Conservation (phyloP, 2,329 filamentous ascomycete species). For the Penicillium fuscoglaucum region DNA sequence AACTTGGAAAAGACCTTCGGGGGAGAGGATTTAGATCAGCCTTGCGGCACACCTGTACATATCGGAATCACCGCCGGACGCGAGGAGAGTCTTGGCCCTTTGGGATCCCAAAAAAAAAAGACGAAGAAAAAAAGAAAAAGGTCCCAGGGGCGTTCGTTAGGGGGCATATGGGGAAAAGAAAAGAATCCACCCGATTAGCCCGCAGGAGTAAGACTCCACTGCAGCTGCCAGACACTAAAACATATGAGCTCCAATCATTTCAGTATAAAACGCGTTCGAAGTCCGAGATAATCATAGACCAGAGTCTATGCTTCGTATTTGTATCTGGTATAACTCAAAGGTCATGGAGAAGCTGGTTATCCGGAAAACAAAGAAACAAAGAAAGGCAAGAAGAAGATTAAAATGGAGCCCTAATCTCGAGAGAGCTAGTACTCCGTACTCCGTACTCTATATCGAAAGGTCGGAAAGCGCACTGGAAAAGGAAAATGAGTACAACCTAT, state of each 20-base stretch:
- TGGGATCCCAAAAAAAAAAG: conserved; percentile 6
- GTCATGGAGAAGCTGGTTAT: background rate
- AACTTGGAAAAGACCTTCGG: background rate
- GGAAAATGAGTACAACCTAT: conserved; percentile 8
- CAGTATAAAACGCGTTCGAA: background rate
- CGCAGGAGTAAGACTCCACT: conserved; percentile 30
- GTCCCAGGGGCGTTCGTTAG: conserved; percentile 37
- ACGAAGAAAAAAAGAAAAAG: background rate
- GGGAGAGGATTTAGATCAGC: conserved; percentile 19
- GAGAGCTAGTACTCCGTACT: background rate
- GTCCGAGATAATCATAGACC: background rate
- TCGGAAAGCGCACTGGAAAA: background rate
- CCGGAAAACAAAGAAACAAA: conserved; percentile 1
- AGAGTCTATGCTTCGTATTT: background rate
- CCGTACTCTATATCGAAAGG: background rate
- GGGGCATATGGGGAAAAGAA: conserved; percentile 32
- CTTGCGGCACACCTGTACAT: conserved; percentile 17
- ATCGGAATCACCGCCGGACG: conserved; percentile 22
- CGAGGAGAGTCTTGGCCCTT: conserved; percentile 15
- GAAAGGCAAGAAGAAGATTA: conserved; percentile 4
- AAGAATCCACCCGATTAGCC: conserved; percentile 34
- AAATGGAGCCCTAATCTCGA: conserved; percentile 8
- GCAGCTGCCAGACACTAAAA: conserved; percentile 25
- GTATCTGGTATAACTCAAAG: background rate
- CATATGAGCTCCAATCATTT: background rate